Percentiles rank a stretch among this genome's conserved stretches.
Conservation (phyloP, 495 filamentous ascomycete genomes). For the Aspergillus indologenus region DNA sequence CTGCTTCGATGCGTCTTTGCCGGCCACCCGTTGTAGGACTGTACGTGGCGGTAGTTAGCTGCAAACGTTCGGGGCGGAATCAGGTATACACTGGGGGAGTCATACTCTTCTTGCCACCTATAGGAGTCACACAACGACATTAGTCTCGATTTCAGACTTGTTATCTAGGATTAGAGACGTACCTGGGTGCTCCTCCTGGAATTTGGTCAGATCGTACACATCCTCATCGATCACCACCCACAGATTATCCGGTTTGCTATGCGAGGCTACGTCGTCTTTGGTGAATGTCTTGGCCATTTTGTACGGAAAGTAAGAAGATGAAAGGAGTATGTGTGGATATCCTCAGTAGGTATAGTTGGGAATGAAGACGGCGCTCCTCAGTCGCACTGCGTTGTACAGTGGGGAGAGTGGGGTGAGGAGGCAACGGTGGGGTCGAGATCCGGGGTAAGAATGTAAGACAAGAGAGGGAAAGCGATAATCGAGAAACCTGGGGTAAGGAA, state of each 20-base stretch:
- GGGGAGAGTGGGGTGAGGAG: neutral
- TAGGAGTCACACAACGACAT: slow-evolving; percentile 11
- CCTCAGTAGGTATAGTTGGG: neutral
- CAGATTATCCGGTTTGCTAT: slow-evolving; percentile 81
- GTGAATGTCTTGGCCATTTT: slow-evolving; percentile 87
- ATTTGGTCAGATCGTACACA: slow-evolving; percentile 93
- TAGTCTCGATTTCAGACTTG: slow-evolving; percentile 19
- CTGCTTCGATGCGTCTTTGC: slow-evolving; percentile 95
- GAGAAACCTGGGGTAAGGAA: slow-evolving; percentile 7
- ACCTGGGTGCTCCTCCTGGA: slow-evolving; percentile 92
- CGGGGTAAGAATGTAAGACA: neutral
- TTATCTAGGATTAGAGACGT: slow-evolving; percentile 19
- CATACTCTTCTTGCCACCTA: slow-evolving; percentile 93
- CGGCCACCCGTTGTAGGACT: slow-evolving; percentile 87
- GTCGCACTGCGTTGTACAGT: neutral
- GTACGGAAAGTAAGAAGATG: slow-evolving; percentile 8
- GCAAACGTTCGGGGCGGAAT: neutral
- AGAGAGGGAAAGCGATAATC: neutral
- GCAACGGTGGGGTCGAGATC: neutral
- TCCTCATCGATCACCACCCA: slow-evolving; percentile 94
- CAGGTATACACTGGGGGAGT: slow-evolving; percentile 1
- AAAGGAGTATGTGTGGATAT: slow-evolving; percentile 3
- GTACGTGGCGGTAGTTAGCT: slow-evolving; percentile 23
- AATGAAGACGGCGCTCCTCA: neutral
- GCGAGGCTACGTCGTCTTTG: slow-evolving; percentile 78